Conservation (phyloP, 2,329 filamentous ascomycete genomes). For the Aspergillus novoparasiticus region DNA sequence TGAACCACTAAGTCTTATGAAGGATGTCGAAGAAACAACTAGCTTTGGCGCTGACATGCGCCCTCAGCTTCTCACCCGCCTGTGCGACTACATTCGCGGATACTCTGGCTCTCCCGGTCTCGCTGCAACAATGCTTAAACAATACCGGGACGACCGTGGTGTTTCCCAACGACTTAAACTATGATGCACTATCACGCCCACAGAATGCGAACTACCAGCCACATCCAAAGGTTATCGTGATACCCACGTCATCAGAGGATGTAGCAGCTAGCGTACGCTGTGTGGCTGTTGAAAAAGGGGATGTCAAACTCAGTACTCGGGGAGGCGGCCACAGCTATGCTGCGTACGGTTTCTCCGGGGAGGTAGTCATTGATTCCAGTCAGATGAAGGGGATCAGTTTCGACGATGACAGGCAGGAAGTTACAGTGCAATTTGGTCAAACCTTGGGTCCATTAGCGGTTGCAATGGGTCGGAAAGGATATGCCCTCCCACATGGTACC, state of each 20-base stretch:
- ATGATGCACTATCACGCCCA: background rate
- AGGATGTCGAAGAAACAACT: background rate
- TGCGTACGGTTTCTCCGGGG: slow-evolving; percentile 8
- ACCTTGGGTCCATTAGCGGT: slow-evolving; percentile 4
- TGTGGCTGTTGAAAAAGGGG: slow-evolving; percentile 6
- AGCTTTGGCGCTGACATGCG: background rate
- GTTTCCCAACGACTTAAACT: background rate
- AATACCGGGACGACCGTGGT: background rate
- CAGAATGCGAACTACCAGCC: slow-evolving; percentile 11
- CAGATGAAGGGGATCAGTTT: slow-evolving; percentile 5
- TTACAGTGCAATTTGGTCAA: slow-evolving; percentile 7
- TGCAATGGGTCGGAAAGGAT: slow-evolving; percentile 7
- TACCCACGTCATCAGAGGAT: slow-evolving; percentile 4
- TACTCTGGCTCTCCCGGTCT: background rate
- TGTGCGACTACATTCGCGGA: background rate
- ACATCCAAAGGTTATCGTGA: slow-evolving; percentile 5
- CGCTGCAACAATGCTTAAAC: slow-evolving; percentile 1
- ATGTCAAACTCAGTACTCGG: slow-evolving; percentile 8
- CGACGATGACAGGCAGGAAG: background rate
- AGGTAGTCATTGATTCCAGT: slow-evolving; percentile 9
- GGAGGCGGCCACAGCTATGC: slow-evolving; percentile 14
- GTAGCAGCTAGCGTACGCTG: slow-evolving; percentile 10
- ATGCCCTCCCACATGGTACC: slow-evolving; percentile 11
- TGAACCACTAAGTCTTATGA: background rate
- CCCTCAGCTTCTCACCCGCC: background rate